Base-by-base conservation (phyloP, 768 basidiomycete genomes). In the Phallus indusiatus region DNA sequence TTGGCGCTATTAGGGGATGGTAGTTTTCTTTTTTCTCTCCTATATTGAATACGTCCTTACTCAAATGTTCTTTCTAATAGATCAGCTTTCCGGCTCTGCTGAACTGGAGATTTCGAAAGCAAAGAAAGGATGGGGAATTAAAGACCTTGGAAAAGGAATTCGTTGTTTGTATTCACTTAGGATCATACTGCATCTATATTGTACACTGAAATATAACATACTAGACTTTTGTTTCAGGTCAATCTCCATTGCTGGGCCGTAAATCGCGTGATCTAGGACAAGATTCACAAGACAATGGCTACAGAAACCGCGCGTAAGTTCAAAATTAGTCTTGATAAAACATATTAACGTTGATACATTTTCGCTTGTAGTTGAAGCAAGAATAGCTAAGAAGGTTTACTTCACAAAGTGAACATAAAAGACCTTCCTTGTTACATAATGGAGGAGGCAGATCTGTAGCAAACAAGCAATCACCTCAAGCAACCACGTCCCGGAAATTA, bases 281-380 rank as follows among this genome's bases (percentile, higher is more conserved):
- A 96, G 78, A 92, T 95, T 86, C 80, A 96, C 56, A 98, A 97
- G 70, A 78, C 94, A 28, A 93, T 99, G 14, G 79, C 78, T 59
- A 69, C 88, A 95, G 73, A 97, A 96, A 67, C 95, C 95, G 24
- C 81, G 88, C 68, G 95, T 96, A 68, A 62, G 85, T 73, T 53
- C 54, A 21, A 47, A 46, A 17, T 21, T 5, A 9, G n/a, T n/a
- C n/a, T n/a, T 14, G 47, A 33, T 10, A 49, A 7, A 2, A 21
- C 42, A 17, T 28, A 22, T 10, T 35, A 8, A 17, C 11, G 7
- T n/a, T 47, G n/a, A 59, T 37, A 35, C 50, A 55, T 21, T 48
- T 48, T 49, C 16, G 37, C 7, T 12, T 10, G 12, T 63, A 97
- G 94, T 79, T 97, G 60, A 94, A 97, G 72, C 84, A 86, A 68